Evolutionary conservation across 2,329 filamentous ascomycete species (phyloP).

Genomic region (Talaromyces pinophilus): DNA sequence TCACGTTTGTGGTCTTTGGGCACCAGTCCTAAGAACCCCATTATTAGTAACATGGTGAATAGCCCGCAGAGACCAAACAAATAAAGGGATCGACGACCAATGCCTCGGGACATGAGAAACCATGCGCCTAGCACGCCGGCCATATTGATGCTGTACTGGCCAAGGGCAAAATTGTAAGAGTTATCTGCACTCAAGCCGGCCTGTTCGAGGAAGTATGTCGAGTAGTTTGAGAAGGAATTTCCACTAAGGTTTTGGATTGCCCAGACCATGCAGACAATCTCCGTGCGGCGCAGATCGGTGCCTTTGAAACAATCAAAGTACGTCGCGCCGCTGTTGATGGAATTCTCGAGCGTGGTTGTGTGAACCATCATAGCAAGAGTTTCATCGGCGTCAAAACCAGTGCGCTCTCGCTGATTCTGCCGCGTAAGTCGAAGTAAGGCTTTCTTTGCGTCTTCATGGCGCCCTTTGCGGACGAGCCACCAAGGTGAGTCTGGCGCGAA

Average conservation of each 20-base stretch:
- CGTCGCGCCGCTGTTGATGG: constrained; percentile 59
- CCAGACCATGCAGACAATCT: constrained; percentile 47
- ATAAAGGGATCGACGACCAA: constrained; percentile 75
- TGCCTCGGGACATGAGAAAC: constrained; percentile 68
- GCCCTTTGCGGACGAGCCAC: constrained; percentile 52
- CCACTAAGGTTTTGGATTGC: constrained; percentile 46
- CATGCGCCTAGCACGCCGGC: constrained; percentile 77
- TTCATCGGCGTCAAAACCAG: not conserved
- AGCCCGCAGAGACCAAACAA: constrained; percentile 74
- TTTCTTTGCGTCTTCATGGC: constrained; percentile 49
- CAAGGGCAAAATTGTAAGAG: constrained; percentile 46
- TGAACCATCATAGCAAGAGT: constrained; percentile 9
- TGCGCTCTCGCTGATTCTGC: not conserved
- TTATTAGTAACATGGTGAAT: constrained; percentile 73
- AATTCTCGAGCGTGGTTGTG: constrained; percentile 56
- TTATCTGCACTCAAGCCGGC: constrained; percentile 31
- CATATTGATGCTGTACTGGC: constrained; percentile 68
- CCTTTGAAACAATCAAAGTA: constrained; percentile 57
- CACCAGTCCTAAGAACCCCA: constrained; percentile 77
- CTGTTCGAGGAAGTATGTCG: constrained; percentile 52
- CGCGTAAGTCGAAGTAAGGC: constrained; percentile 46
- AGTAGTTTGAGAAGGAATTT: constrained; percentile 46
- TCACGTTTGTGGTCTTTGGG: constrained; percentile 39
- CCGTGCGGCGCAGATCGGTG: constrained; percentile 42
- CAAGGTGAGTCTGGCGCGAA: constrained; percentile 54